A percentile compares a stretch with the other conserved stretches of the same genome.
phyloP scores from a whole-genome alignment of 2,329 filamentous ascomycete species.

The Alternaria burnsii region DNA sequence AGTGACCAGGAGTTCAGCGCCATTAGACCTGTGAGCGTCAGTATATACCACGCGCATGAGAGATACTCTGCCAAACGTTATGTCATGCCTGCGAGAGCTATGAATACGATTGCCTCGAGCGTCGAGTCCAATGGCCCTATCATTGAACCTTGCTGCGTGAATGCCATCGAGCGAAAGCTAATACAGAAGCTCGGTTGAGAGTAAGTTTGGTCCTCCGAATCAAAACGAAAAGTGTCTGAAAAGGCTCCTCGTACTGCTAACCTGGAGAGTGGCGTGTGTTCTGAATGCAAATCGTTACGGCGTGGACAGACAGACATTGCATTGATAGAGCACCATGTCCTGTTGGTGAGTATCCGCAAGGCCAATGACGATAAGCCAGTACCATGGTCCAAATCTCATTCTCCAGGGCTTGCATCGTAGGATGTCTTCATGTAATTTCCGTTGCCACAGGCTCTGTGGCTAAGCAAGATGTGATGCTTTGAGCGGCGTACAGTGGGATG shows the following conservation, averaged over 20 bases:
- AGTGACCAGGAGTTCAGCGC: constrained; percentile 3
- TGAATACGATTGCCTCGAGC: too few relatives aligned
- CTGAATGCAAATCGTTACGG: neutral
- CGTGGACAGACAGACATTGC: neutral
- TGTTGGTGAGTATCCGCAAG: neutral
- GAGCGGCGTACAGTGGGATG: neutral
- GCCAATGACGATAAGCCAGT: neutral
- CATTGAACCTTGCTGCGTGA: constrained; percentile 1
- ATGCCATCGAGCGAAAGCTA: neutral
- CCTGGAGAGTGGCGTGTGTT: neutral
- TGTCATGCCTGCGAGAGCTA: too few relatives aligned
- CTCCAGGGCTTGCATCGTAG: neutral
- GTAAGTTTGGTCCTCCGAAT: neutral
- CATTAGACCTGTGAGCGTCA: too few relatives aligned
- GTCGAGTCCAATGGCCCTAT: neutral
- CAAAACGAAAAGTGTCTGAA: neutral
- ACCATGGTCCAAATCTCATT: neutral
- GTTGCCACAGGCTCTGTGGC: neutral
- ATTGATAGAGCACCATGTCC: neutral
- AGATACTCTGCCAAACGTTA: too few relatives aligned
- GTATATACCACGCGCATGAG: too few relatives aligned
- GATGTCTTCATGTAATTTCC: neutral
- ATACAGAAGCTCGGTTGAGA: neutral
- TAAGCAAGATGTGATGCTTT: neutral
- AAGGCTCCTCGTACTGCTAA: neutral